A percentile compares a stretch with the other conserved stretches of the same genome.
Conservation (phyloP, 2,329 filamentous ascomycete species). For the Sphaerulina populicola region DNA sequence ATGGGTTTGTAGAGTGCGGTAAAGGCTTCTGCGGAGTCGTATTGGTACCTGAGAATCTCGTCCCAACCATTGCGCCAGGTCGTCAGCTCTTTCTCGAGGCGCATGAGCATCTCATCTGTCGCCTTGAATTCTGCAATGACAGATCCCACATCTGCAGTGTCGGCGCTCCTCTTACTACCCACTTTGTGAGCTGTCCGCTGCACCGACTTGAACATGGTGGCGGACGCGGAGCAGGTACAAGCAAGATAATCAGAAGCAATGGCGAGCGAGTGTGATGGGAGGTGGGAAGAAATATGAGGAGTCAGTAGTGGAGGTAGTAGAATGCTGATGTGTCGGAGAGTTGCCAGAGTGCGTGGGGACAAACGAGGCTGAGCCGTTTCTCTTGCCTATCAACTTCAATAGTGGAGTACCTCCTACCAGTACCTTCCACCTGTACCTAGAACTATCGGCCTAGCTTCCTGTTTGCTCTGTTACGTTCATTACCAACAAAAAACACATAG, state of each 20-base stretch:
- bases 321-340: no score
- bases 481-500: no score
- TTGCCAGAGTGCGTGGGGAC: no score
- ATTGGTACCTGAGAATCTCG: constrained; percentile 60
- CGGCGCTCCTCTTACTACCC: constrained; percentile 56
- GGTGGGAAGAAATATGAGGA: no score
- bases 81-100: constrained; percentile 63
- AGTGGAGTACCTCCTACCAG: no score
- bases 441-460: no score
- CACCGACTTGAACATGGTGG: constrained; percentile 38
- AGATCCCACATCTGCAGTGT: constrained; percentile 67
- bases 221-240: constrained; percentile 5
- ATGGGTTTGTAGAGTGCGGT: constrained; percentile 70
- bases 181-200: constrained; percentile 68
- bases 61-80: constrained; percentile 74
- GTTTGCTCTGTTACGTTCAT: no score
- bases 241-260: not conserved
- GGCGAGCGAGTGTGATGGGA: not conserved
- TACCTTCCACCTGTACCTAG: no score
- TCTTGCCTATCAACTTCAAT: no score
- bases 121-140: constrained; percentile 74
- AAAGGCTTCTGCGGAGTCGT: constrained; percentile 58
- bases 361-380: no score
- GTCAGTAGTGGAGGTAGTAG: no score
- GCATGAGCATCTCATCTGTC: constrained; percentile 59